These are phyloP conservation scores for Parathielavia appendiculata DNA, from an alignment of 495 filamentous ascomycete species.

Conservation along the genomic window DNA sequence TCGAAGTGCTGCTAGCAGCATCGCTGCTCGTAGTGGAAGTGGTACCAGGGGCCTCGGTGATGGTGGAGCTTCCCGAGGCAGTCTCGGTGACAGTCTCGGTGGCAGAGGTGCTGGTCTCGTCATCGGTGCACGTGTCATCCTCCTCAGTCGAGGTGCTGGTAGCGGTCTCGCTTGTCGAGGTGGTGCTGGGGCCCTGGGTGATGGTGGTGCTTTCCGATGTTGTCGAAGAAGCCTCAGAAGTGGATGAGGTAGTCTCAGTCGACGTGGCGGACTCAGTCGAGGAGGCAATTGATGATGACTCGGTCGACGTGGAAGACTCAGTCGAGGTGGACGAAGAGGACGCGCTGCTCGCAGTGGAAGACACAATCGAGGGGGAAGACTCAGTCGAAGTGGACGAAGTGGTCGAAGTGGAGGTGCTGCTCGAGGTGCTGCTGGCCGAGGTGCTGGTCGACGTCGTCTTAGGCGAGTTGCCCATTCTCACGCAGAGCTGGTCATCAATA, in stretches of 20 bases:
- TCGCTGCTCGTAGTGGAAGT: constrained; percentile 1
- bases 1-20: constrained; percentile 2
- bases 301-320: constrained; percentile 2
- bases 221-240: constrained; percentile 11
- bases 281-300: neutral
- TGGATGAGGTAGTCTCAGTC: constrained; percentile 12
- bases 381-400: constrained; percentile 7
- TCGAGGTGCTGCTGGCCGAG: neutral
- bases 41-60: neutral
- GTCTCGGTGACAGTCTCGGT: constrained; percentile 3
- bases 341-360: neutral
- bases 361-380: constrained; percentile 9
- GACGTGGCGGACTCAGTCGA: constrained; percentile 14
- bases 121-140: neutral
- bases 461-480: constrained; percentile 11
- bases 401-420: neutral
- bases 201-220: no score
- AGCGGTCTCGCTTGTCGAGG: constrained; percentile 7
- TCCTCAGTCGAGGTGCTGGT: neutral
- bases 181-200: neutral
- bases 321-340: constrained; percentile 10
- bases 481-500: constrained; percentile 13
- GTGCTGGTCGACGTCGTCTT: constrained; percentile 9
- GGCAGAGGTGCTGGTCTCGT: neutral
- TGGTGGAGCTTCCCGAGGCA: constrained; percentile 5